Evolutionary conservation across 345 rosid genomes (phyloP).

Genomic region (Brassica napus): Da-Ae NC_063436.1:18377501-18378000

Average conservation of each 20-base stretch:
- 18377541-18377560: neutral
- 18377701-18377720: conserved; percentile 29
- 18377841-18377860: conserved; percentile 45
- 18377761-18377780: neutral
- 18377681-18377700: conserved; percentile 27
- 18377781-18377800: conserved; percentile 35
- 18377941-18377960: conserved; percentile 35
- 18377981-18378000: conserved; percentile 41
- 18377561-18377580: neutral
- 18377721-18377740: neutral
- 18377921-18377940: conserved; percentile 21
- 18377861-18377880: conserved; percentile 59
- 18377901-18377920: conserved; percentile 60
- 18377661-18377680: conserved; percentile 43
- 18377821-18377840: conserved; percentile 38
- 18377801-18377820: conserved; percentile 46
- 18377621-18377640: conserved; percentile 51
- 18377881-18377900: conserved; percentile 73
- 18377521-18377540: conserved; percentile 43
- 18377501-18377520: conserved; percentile 49
- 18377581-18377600: neutral
- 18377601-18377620: conserved; percentile 46
- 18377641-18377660: conserved; percentile 46
- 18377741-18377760: neutral
- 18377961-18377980: conserved; percentile 27